Evolutionary conservation across 768 basidiomycete species (phyloP).

Genomic region (Amanita pseudoporphyria): DNA sequence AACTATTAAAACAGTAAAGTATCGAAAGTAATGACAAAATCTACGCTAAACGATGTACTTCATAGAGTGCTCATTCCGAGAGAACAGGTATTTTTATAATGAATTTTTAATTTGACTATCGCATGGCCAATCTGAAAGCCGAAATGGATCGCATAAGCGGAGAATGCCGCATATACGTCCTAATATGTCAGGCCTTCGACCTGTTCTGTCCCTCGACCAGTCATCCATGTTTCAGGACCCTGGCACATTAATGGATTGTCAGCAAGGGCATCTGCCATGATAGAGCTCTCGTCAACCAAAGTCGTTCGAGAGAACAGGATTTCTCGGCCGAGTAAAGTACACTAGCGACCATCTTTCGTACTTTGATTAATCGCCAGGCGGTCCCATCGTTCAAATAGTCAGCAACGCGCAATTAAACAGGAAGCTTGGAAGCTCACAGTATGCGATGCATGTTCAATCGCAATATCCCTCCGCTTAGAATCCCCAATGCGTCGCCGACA

Average conservation of each 20-base stretch:
- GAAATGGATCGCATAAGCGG: no score
- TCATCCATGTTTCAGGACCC: conserved; percentile 35
- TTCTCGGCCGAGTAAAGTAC: conserved; percentile 48
- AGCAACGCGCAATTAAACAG: background rate
- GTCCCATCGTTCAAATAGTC: conserved; percentile 18
- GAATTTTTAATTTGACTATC: no score
- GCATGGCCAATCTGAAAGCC: no score
- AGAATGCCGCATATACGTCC: no score
- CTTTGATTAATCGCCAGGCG: conserved; percentile 38
- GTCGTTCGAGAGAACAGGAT: conserved; percentile 35
- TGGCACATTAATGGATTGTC: background rate
- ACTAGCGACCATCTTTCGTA: conserved; percentile 50
- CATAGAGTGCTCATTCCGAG: no score
- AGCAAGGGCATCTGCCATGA: conserved; percentile 25
- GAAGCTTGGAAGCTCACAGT: background rate
- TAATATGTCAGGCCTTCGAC: no score
- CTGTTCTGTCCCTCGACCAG: conserved; percentile 35
- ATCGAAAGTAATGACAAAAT: no score
- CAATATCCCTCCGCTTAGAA: conserved; percentile 57
- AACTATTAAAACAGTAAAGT: no score
- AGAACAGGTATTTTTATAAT: no score
- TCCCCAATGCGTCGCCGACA: conserved; percentile 48
- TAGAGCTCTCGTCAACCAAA: conserved; percentile 31
- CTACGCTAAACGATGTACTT: no score
- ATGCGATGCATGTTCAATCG: conserved; percentile 59